These are phyloP conservation scores for Scenedesmus sp. DNA, from an alignment of 163 green algal species.

Conservation along the genomic window DNA sequence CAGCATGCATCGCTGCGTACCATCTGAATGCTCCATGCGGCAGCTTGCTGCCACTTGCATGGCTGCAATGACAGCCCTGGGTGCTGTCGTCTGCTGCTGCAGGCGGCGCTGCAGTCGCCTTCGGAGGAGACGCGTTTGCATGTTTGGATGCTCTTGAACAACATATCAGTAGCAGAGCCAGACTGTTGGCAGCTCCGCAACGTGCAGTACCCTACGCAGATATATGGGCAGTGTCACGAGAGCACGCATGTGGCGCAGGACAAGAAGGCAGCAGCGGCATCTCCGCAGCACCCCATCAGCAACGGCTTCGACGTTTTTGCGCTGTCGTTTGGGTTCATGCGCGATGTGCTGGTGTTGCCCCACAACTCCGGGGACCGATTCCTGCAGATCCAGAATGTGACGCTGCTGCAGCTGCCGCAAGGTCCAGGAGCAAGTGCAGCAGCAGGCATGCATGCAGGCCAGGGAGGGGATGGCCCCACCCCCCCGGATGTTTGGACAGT, in stretches of 20 bases:
- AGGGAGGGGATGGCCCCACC: no score
- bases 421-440: not conserved
- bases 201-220: not conserved
- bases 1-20: no score
- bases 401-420: conserved; percentile 37
- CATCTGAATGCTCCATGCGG: no score
- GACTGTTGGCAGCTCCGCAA: conserved; percentile 19
- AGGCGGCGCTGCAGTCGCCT: not conserved
- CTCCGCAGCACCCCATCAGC: no score
- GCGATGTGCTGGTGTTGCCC: not conserved
- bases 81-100: no score
- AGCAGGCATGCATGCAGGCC: not conserved
- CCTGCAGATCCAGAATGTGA: conserved; percentile 37
- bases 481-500: conserved; percentile 29
- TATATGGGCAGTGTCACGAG: not conserved
- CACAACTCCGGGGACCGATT: not conserved
- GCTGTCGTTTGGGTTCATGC: not conserved
- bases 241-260: not conserved
- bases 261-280: not conserved
- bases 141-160: conserved; percentile 31
- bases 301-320: no score
- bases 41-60: no score
- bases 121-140: not conserved
- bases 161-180: not conserved
- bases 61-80: no score